A percentile compares a stretch with the other conserved stretches of the same genome.
phyloP scores from a whole-genome alignment of 208 protist species.

The Leishmania guyanensis region DNA sequence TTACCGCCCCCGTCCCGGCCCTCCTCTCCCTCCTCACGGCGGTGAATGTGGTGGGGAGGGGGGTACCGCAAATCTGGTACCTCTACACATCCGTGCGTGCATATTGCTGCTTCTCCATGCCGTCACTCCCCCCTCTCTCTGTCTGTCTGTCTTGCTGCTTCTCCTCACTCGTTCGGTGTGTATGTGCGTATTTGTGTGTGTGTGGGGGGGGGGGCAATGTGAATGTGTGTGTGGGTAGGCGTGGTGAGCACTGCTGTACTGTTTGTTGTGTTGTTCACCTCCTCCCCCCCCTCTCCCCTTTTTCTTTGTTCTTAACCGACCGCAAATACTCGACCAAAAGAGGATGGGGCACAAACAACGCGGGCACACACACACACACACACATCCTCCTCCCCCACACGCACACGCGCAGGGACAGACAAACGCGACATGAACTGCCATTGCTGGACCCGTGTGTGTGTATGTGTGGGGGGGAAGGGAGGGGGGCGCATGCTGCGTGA shows the following conservation, averaged over 20 bases:
- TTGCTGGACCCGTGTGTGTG: no score
- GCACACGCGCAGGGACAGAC: no score
- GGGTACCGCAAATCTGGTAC: not conserved
- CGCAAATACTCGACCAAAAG: no score
- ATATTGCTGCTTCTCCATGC: not conserved
- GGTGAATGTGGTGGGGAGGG: not conserved
- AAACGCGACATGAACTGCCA: no score
- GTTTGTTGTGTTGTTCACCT: not conserved
- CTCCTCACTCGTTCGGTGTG: not conserved
- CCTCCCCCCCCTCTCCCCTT: no score
- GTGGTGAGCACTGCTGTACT: not conserved
- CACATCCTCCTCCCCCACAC: not conserved
- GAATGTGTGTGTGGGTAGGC: not conserved
- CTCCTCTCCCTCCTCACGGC: not conserved
- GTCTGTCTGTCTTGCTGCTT: not conserved
- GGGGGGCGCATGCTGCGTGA: no score
- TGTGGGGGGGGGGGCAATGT: not conserved
- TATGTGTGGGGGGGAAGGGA: no score
- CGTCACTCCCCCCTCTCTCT: not conserved
- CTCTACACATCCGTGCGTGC: not conserved
- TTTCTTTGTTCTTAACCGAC: no score
- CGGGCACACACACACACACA: not conserved
- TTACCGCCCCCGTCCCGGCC: not conserved
- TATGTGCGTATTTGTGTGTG: not conserved
- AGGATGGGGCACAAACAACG: no score